Base-by-base conservation (phyloP, 225 moss, liverwort and hornwort species). In the Bryoerythrophyllum caledonicum region DNA sequence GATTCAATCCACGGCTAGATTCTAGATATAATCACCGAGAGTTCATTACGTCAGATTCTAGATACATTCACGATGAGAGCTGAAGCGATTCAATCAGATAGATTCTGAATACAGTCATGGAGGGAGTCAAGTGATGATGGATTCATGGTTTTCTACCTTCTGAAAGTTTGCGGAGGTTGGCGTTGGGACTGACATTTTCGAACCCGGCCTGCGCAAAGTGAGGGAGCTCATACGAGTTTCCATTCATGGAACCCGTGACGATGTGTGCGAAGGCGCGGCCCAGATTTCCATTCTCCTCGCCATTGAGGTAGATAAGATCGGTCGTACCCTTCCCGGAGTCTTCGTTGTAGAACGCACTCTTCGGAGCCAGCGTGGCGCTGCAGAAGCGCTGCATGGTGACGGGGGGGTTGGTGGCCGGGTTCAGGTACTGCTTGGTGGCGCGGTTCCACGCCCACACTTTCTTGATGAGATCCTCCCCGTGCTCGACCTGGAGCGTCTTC, bases 291-390 rank as follows among this genome's bases (percentile, higher is more conserved):
- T 40, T 70, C 77, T 82, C 82, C 65, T 82, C 79, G 26, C 82
- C 82, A n/a, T 82, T 78, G 30, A 78, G 21, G 74, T n/a, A 74
- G n/a, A 82, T 79, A 21, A 32, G 25, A n/a, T 55, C 74, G 12
- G 28, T 28, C 41, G 78, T 78, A 10, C 82, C 78, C 54, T 74
- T 70, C 8, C 74, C 63, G 1, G 79, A 68, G 35, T 65, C 51
- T 41, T 10, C 20, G 56, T 82, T 74, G 27, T 40, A 74, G 34
- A 78, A 52, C 6, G 73, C 58, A 1, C 49, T 43, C 4, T 35
- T 49, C 23, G n/a, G 1, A 26, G 61, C 44, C n/a, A 73, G 67
- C 23, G 61, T 61, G 37, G 82, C 78, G 56, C 72, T 77, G 66
- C 73, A 77, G 21, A 73, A 67, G 30, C 82, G 68, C 3, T 24